Conservation (phyloP, 495 filamentous ascomycete species). For the Xylaria bambusicola region DNA sequence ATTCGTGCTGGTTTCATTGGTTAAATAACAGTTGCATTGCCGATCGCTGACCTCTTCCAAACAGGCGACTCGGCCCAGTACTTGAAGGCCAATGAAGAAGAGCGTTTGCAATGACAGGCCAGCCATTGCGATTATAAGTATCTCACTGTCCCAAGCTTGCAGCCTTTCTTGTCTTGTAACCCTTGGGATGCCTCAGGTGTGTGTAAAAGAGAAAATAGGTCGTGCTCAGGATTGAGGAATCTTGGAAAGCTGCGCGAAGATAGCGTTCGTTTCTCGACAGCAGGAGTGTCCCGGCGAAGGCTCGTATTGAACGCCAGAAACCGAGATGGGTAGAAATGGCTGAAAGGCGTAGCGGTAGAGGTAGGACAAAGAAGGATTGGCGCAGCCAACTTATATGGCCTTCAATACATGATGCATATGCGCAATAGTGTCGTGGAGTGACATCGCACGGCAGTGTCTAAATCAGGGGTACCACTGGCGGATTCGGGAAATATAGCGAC, state of each 20-base stretch:
- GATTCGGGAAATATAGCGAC: conserved; percentile 7
- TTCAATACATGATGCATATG: conserved; percentile 22
- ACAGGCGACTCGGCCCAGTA: conserved; percentile 1
- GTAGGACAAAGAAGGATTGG: conserved; percentile 19
- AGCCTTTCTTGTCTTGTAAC: not conserved
- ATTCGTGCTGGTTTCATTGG: conserved; percentile 46
- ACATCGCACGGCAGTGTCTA: not conserved
- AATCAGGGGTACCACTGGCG: conserved; percentile 3
- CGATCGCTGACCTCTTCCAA: conserved; percentile 21
- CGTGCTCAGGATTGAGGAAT: not conserved
- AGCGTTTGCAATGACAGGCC: conserved; percentile 7
- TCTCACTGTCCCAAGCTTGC: not conserved
- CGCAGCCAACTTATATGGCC: conserved; percentile 15
- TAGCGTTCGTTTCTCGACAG: not conserved
- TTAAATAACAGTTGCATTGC: conserved; percentile 51
- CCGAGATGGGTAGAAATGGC: not conserved
- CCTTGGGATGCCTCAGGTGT: not conserved
- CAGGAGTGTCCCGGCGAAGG: not conserved
- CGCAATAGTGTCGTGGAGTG: conserved; percentile 18
- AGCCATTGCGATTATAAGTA: conserved; percentile 12
- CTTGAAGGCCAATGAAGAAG: conserved; percentile 15
- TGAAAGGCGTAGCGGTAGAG: conserved; percentile 18
- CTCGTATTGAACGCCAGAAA: not conserved
- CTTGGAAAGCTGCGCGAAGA: not conserved
- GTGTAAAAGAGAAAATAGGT: not conserved